Evolutionary conservation across 441 rosid species (phyloP).

Genomic region (Euphorbia corollata): DNA sequence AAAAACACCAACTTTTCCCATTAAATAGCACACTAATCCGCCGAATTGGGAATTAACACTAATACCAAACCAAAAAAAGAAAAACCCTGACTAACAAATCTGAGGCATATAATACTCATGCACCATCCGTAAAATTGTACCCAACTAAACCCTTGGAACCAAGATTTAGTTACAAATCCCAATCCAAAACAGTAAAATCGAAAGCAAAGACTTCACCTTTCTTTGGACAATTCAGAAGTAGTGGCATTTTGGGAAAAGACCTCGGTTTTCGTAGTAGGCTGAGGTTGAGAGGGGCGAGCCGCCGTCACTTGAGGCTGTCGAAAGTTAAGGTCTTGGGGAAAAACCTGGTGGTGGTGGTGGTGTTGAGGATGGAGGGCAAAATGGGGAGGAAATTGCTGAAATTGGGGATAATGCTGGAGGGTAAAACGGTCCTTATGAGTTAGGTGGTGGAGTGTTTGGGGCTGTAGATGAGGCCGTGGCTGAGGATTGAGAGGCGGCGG

Average conservation of each 20-base stretch:
- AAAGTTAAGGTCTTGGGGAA: constrained; percentile 52
- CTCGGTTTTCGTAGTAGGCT: constrained; percentile 18
- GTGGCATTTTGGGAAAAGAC: constrained; percentile 29
- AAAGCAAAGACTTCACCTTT: constrained; percentile 34
- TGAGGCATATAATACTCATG: constrained; percentile 6
- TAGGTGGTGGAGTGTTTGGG: constrained; percentile 23
- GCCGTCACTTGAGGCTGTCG: constrained; percentile 33
- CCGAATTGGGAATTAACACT: not conserved
- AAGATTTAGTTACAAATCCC: constrained; percentile 5
- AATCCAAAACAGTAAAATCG: not conserved
- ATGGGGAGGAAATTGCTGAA: constrained; percentile 44
- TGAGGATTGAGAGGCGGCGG: constrained; percentile 13
- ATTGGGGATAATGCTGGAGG: constrained; percentile 47
- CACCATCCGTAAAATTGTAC: constrained; percentile 18
- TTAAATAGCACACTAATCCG: not conserved
- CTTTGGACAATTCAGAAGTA: constrained; percentile 38
- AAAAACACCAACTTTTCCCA: not conserved
- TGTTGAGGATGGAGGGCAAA: constrained; percentile 36
- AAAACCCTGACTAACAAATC: constrained; percentile 8
- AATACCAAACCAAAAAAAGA: not conserved
- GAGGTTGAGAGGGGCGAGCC: constrained; percentile 17
- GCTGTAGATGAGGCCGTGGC: constrained; percentile 13
- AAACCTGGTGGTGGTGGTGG: constrained; percentile 14
- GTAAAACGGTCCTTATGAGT: constrained; percentile 49
- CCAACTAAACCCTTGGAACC: constrained; percentile 19